A percentile compares a stretch with the other conserved stretches of the same genome.
phyloP scores from a whole-genome alignment of 164 flowering plant genomes.

The Nelumbo lutea region DNA sequence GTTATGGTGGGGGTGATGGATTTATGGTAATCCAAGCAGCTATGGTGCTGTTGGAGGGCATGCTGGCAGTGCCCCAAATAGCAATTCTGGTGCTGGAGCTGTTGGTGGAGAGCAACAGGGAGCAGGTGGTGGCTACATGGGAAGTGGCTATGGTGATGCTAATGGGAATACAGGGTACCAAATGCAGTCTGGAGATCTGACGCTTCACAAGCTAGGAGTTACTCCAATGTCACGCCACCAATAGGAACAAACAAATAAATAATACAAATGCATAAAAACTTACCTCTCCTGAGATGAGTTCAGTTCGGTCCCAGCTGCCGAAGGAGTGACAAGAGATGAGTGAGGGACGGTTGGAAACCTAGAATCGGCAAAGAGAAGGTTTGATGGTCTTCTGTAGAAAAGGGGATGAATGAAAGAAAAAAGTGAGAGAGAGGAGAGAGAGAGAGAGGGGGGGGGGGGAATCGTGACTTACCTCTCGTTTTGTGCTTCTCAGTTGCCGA shows the following conservation, averaged over 20 bases:
- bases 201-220: slow-evolving; percentile 57
- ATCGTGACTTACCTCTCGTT: no score
- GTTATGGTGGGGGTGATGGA: slow-evolving; percentile 74
- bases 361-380: no score
- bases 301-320: no score
- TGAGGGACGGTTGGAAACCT: no score
- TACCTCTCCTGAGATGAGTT: no score
- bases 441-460: no score
- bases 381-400: no score
- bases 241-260: slow-evolving; percentile 20
- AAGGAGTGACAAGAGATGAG: no score
- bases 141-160: slow-evolving; percentile 60
- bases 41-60: slow-evolving; percentile 65
- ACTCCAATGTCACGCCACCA: slow-evolving; percentile 25
- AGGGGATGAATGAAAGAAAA: no score
- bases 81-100: slow-evolving; percentile 28
- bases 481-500: no score
- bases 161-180: slow-evolving; percentile 54
- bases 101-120: slow-evolving; percentile 40
- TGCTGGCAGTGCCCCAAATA: slow-evolving; percentile 39
- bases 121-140: slow-evolving; percentile 52
- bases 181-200: slow-evolving; percentile 66
- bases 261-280: no score
- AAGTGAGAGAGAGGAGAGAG: no score
- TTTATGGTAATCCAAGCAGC: slow-evolving; percentile 47